A percentile compares a stretch with the other conserved stretches of the same genome.
phyloP scores from a whole-genome alignment of 83 land plant genomes.

The Picea engelmannii region DNA sequence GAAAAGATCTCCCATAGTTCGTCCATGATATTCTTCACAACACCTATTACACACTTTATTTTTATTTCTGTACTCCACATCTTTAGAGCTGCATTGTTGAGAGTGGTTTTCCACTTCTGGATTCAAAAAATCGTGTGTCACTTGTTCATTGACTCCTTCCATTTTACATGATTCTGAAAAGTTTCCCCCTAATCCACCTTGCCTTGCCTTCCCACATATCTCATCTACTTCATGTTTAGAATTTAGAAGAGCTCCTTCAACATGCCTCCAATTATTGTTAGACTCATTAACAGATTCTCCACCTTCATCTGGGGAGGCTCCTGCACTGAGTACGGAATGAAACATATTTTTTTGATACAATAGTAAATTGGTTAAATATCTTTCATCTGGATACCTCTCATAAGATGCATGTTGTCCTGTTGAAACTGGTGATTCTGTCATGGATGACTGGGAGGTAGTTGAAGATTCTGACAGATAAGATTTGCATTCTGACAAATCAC shows the following conservation, averaged over 20 bases:
- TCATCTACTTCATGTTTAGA: slow-evolving; percentile 5
- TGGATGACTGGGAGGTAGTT: not conserved
- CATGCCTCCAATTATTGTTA: not conserved
- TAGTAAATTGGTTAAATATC: not conserved
- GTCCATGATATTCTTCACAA: slow-evolving; percentile 8
- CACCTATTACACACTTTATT: not conserved
- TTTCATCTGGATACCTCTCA: slow-evolving; percentile 4
- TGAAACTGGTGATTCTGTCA: not conserved
- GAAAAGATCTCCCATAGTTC: slow-evolving; percentile 37
- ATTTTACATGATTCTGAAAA: not conserved
- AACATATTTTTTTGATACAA: not conserved
- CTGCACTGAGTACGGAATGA: not conserved
- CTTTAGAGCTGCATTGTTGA: not conserved
- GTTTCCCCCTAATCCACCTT: not conserved
- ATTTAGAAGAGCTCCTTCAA: not conserved
- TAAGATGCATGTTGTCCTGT: slow-evolving; percentile 1
- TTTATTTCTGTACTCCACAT: not conserved
- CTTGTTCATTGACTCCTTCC: not conserved
- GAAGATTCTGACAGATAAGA: not conserved
- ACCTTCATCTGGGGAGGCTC: not conserved
- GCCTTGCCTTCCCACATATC: not conserved
- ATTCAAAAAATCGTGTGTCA: not conserved
- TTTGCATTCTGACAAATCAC: not conserved
- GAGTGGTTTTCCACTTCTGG: not conserved
- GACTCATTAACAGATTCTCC: not conserved